Conservation (phyloP, 1,139 yeast species). For the Candida frijolesensis region DNA sequence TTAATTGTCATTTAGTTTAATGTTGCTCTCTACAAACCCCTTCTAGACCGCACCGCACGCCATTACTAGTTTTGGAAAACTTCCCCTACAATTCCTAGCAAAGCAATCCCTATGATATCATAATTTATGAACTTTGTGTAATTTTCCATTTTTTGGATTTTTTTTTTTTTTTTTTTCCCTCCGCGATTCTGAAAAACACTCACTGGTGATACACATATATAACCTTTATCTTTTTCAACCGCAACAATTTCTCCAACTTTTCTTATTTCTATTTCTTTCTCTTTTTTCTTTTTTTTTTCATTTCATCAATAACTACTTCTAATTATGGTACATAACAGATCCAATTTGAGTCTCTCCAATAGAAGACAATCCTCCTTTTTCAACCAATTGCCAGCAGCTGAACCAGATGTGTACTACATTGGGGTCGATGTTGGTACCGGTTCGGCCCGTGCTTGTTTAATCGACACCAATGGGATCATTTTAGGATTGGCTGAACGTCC, state of each 20-base stretch:
- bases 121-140: not conserved
- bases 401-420: constrained; percentile 63
- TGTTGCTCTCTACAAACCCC: not conserved
- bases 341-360: constrained; percentile 41
- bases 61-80: not conserved
- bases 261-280: not conserved
- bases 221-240: not conserved
- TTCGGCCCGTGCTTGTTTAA: constrained; percentile 91
- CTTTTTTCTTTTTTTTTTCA: not conserved
- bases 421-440: constrained; percentile 99
- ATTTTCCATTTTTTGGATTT: not conserved
- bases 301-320: not conserved
- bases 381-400: constrained; percentile 43
- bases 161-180: not conserved
- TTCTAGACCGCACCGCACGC: not conserved
- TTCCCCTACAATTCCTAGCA: not conserved
- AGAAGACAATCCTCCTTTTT: constrained; percentile 41
- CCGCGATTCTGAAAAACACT: not conserved
- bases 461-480: constrained; percentile 81
- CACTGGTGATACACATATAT: not conserved
- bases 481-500: constrained; percentile 80
- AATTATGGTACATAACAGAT: constrained; percentile 15
- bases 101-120: constrained; percentile 3
- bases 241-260: not conserved
- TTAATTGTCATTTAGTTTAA: not conserved